phyloP scores from a whole-genome alignment of 345 rosid species.

The Rubroshorea leprosula region DNA sequence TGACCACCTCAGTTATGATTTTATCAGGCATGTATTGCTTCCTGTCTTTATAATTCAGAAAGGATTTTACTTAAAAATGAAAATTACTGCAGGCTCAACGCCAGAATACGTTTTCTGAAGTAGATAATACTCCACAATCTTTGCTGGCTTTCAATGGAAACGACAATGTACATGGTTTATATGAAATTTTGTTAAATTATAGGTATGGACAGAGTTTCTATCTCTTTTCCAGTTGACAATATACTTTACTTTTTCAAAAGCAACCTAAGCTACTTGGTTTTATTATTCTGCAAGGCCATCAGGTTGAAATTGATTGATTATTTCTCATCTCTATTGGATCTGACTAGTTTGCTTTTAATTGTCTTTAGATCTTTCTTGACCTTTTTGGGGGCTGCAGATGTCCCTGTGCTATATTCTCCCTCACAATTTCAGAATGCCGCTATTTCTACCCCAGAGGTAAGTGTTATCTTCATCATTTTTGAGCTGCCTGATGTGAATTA shows the following conservation, averaged over 20 bases:
- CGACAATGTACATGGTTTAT: constrained; percentile 63
- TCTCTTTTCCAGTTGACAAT: neutral
- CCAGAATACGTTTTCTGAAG: constrained; percentile 42
- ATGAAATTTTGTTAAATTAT: constrained; percentile 81
- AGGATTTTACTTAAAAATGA: constrained; percentile 20
- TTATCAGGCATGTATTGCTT: neutral
- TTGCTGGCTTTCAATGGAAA: constrained; percentile 68
- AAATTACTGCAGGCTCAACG: constrained; percentile 59
- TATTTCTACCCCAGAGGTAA: constrained; percentile 78
- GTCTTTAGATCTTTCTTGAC: constrained; percentile 62
- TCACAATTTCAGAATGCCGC: constrained; percentile 77
- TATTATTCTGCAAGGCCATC: neutral
- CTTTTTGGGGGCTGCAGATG: constrained; percentile 56
- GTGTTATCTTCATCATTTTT: constrained; percentile 8
- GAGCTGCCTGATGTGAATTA: neutral
- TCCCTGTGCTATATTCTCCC: constrained; percentile 76
- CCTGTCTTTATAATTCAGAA: neutral
- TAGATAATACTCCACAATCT: constrained; percentile 84
- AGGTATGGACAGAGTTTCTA: constrained; percentile 34
- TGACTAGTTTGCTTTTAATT: constrained; percentile 21
- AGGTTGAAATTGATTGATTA: neutral
- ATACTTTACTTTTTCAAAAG: neutral
- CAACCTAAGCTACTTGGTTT: constrained; percentile 1
- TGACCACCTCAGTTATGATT: too few species aligned
- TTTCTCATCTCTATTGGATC: constrained; percentile 2